Base-by-base conservation (phyloP, 768 basidiomycete species). In the Boletus tomentosulus region DNA sequence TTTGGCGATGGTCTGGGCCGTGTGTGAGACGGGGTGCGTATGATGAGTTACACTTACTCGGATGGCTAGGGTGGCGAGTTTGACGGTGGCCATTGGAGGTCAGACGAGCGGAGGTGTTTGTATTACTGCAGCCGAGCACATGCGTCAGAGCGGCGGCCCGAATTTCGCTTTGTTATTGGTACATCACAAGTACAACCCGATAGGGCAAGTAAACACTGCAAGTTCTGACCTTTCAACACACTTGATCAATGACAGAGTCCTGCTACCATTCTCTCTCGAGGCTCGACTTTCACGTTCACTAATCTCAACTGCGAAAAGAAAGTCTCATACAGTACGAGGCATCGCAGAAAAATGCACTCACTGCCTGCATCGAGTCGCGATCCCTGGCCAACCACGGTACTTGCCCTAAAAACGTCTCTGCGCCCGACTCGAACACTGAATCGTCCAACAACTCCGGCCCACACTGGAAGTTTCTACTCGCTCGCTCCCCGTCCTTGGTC, bases 1-100 rank as follows among this genome's bases (percentile, higher is more conserved):
- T 71, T 91, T 92, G 49, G 89, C 89, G 65, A 90, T 67, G n/a
- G 89, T 92, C 89, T 91, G 44, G 31, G 31, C 22, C 3, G 30
- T 3, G 51, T 31, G 30, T 22, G 56, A 48, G 53, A 33, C 11
- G 33, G 34, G 22, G 10, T 37, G 48, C 28, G 47, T 49, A 12
- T 12, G 31, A 53, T 44, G 25, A 22, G 24, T 6, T 19, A 2
- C 3, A 55, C 85, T 74, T 73, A 85, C 86, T 64, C 87, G 78
- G 61, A 90, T 87, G 46, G 81, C 62, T n/a, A 90, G 78, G 2
- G 86, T 86, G 11, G 81, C 88, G 39, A 90, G 73, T 68, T 90
- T 90, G 19, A 80, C 82, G 50, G 82, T 81, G 13, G 88, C 88
- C 88, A 90, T 89, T 27, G 33, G 34, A 27, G 10, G 12, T 22